Evolutionary conservation across 805 yeast genomes (phyloP).

Genomic region (Teunomyces stri): DNA sequence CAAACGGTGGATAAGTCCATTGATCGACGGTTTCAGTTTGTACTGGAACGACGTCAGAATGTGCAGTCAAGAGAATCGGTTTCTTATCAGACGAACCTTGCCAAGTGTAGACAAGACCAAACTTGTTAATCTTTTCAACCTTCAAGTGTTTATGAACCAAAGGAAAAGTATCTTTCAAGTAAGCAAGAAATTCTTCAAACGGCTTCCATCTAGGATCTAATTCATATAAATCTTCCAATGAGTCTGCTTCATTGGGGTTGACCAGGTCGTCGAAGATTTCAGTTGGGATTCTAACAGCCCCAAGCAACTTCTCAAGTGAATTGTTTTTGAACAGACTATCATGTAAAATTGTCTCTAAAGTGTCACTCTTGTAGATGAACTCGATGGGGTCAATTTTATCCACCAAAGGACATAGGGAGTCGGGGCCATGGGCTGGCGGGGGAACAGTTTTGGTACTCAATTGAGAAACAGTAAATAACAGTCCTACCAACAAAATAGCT

Average conservation of each 20-base stretch:
- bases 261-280: constrained; percentile 30
- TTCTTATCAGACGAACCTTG: constrained; percentile 29
- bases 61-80: constrained; percentile 39
- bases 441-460: not conserved
- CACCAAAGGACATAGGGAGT: constrained; percentile 35
- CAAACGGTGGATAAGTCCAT: constrained; percentile 40
- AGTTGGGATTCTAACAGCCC: constrained; percentile 32
- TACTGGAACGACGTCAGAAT: constrained; percentile 44
- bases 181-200: constrained; percentile 26
- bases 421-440: constrained; percentile 15
- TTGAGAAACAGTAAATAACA: not conserved
- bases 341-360: constrained; percentile 23
- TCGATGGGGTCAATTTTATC: constrained; percentile 28
- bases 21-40: constrained; percentile 35
- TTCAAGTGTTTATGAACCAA: constrained; percentile 30
- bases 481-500: not conserved
- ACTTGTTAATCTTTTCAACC: constrained; percentile 33
- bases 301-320: constrained; percentile 22
- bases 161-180: constrained; percentile 32
- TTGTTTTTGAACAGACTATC: constrained; percentile 22
- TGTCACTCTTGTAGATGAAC: constrained; percentile 18
- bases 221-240: constrained; percentile 24
- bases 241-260: constrained; percentile 23
- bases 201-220: constrained; percentile 14
- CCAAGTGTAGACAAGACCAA: constrained; percentile 39